These are phyloP conservation scores for Zymoseptoria brevis DNA, from an alignment of 2,329 filamentous ascomycete genomes.

Conservation along the genomic window DNA sequence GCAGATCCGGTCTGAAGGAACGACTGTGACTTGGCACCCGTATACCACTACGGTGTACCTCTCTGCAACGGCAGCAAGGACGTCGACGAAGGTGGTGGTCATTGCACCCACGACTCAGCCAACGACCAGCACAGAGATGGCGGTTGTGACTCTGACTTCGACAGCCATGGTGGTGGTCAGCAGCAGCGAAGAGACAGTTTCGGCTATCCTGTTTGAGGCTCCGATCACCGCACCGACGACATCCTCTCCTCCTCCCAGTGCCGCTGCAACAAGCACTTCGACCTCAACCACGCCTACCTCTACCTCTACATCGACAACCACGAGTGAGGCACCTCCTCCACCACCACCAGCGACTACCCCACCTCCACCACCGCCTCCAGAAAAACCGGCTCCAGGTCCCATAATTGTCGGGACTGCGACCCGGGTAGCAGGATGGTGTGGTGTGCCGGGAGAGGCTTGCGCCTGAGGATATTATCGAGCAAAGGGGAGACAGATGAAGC, in stretches of 20 bases:
- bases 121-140: background rate
- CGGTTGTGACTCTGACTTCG: conserved; percentile 2
- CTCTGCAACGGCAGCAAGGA: background rate
- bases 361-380: background rate
- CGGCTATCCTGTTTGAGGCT: background rate
- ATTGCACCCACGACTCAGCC: background rate
- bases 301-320: background rate
- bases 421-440: background rate
- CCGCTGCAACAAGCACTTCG: background rate
- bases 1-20: background rate
- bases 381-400: background rate
- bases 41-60: conserved; percentile 1
- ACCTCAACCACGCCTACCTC: background rate
- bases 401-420: background rate
- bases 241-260: background rate
- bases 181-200: background rate
- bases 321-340: background rate
- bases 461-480: too few relatives aligned
- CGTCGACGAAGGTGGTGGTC: background rate
- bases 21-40: background rate
- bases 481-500: too few relatives aligned
- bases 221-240: background rate
- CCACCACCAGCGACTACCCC: background rate
- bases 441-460: background rate
- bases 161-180: background rate